Evolutionary conservation across 495 filamentous ascomycete species (phyloP), one percentile per base, ranked within the genome.

Genomic region (Sordaria brevicollis): DNA sequence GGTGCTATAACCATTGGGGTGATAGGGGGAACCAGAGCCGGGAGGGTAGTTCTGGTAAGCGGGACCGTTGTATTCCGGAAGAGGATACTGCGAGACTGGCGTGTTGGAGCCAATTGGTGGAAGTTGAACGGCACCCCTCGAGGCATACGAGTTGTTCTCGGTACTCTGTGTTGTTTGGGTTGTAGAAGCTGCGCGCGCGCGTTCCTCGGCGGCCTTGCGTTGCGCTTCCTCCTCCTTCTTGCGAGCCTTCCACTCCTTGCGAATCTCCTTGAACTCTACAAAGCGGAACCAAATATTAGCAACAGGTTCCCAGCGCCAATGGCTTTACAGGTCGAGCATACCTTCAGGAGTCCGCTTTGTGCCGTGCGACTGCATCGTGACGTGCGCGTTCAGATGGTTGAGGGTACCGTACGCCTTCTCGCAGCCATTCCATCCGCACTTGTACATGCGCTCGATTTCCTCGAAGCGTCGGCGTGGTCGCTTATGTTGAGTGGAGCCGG

Each of bases 371-470:
- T 98, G 94, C 94, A 98, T 98, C 21, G 94, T 97, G 66, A 98
- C 94, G 76, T 98, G 94, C 35, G 94, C 94, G 74, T 98, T 98
- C 74, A 98, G 79, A 78, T 98, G 94, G 78, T 98, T 98, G 69
- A 98, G 82, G 31, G 94, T 98, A 69, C 94, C 94, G 75, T 98
- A 98, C 13, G 94, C 94, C 81, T 98, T 98, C 77, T 98, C 95
- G 78, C 95, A 99, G 5, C 94, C 94, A 71, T 97, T 92, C 92
- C 93, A 97, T 10, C 95, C 95, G 81, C 95, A 99, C 81, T 97
- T 97, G 83, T 99, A 99, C 95, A 99, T 99, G 70, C 95, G 90
- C 84, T 99, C 95, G 76, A 99, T 99, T 79, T 99, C 95, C 82
- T 99, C 95, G 75, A 97, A 99, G 36, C 95, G 88, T 72, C 95